Base-by-base conservation (phyloP, 2,329 filamentous ascomycete species). In the Ceratocystis alfenasii region DNA sequence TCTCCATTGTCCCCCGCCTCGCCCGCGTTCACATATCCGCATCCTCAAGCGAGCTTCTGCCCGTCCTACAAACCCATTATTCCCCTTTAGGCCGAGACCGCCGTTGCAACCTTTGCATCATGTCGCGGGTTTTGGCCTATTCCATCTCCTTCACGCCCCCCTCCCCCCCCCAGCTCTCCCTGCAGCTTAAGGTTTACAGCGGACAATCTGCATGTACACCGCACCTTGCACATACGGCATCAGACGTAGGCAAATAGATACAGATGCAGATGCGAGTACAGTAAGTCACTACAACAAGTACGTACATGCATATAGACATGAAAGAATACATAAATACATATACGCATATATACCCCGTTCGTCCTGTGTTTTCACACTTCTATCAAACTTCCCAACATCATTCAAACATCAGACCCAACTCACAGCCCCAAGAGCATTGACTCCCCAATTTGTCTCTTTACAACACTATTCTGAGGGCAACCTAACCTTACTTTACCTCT, bases 371-470 rank as follows among this genome's bases (percentile, higher is more conserved):
- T 15, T 67, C 65, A 66, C 69, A 69, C 67, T 68, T 74, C 64
- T 15, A 73, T 74, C 70, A 77, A 77, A 74, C 72, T 80, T 69
- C 81, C 83, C 62, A 78, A 79, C 69, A 72, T 79, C 69, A 72
- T 85, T 70, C 79, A 83, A 72, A 90, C 95, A 72, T 86, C 85
- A 68, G 86, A 92, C 74, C 83, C 95, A 70, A 87, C 89, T 2
- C 80, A 95, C 25, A 88, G 88, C 46, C 85, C 95, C 68, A 82
- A 82, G 68, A 95, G 86, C 66, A 66, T 74, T 57, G 15, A 69
- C 67, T 69, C 71, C 15, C 28, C 62, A 3, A 15, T 41, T 41
- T 41, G 36, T 41, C 36, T 41, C 10, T 41, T 8, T 15, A 41
- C 36, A 41, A 5, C 36, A 5, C 36, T 41, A 41, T 41, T 41